Base-by-base conservation (phyloP, 306 rosid genomes). In the Dalbergia oliveri region DNA sequence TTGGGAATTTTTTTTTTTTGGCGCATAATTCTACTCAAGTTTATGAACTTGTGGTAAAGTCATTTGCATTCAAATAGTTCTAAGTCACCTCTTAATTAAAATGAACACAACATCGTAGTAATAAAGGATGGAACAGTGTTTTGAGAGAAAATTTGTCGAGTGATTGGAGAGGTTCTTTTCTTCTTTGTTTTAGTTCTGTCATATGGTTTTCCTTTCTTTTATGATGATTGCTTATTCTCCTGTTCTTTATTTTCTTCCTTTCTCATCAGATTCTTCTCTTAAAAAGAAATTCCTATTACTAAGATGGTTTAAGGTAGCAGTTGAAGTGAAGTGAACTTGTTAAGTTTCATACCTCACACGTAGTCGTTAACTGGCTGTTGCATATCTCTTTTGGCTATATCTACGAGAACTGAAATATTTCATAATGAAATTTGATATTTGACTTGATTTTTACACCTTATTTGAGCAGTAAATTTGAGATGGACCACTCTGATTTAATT, bases 401-500 rank as follows among this genome's bases (percentile, higher is more conserved):
- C 47, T 43, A 43, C 8, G 47, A 43, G 47, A 50, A 51, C 16
- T 57, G 59, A 66, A 79, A 34, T 16, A 18, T 43, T 64, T 63
- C 16, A 44, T 18, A 45, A 34, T 15, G 56, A 84, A 33, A 37
- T 56, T 37, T 58, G 75, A 16, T 83, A 47, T 12, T 50, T 69
- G 51, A 11, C 19, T 62, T 37, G 50, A 21, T 66, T 60, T 39
- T 64, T 34, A 33, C 45, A 34, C 53, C 54, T 66, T n/a, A 62
- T 59, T 31, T 61, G 61, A 51, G 64, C 68, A 9, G 45, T 61
- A 78, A 82, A 64, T 60, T 53, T 74, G 50, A 67, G 49, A 19
- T 72, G 69, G 53, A 49, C 75, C 76, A 14, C 54, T 76, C 23
- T 79, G 69, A 76, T 77, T 23, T 53, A 44, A 69, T 64, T 82